Evolutionary conservation across 2,329 filamentous ascomycete species (phyloP).

Genomic region (Aspergillus sclerotialis): DNA sequence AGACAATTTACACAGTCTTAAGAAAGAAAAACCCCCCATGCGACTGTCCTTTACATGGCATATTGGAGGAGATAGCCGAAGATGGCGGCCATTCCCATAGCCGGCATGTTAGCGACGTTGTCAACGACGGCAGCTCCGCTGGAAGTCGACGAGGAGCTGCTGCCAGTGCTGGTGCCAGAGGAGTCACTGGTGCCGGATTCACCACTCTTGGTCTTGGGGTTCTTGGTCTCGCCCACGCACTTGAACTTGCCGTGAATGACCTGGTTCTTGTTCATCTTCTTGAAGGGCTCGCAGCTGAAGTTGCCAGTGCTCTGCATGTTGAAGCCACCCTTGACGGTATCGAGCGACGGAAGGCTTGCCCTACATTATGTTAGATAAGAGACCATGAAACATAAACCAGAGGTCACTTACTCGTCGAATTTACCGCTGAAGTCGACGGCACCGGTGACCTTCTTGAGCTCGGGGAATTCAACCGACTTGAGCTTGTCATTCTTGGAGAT

Average conservation of each 20-base stretch:
- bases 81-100: slow-evolving; percentile 36
- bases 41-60: slow-evolving; percentile 36
- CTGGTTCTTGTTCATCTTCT: slow-evolving; percentile 35
- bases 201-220: slow-evolving; percentile 31
- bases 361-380: slow-evolving; percentile 43
- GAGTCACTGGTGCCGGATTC: slow-evolving; percentile 19
- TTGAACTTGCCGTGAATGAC: slow-evolving; percentile 43
- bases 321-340: slow-evolving; percentile 65
- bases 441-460: slow-evolving; percentile 64
- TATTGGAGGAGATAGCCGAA: slow-evolving; percentile 41
- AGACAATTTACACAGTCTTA: slow-evolving; percentile 27
- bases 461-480: slow-evolving; percentile 56
- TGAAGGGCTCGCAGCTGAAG: slow-evolving; percentile 52
- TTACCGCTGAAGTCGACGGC: slow-evolving; percentile 79
- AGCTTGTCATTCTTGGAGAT: slow-evolving; percentile 87
- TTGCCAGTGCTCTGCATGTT: slow-evolving; percentile 61
- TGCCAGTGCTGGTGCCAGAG: slow-evolving; percentile 14
- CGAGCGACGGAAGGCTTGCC: slow-evolving; percentile 60
- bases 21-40: slow-evolving; percentile 5
- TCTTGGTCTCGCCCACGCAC: slow-evolving; percentile 32
- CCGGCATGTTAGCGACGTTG: slow-evolving; percentile 28
- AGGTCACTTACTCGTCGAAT: slow-evolving; percentile 65
- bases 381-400: slow-evolving; percentile 1
- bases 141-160: slow-evolving; percentile 21
- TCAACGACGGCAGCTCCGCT: slow-evolving; percentile 32